A percentile compares a stretch with the other conserved stretches of the same genome.
Evolutionary conservation across 2,329 filamentous ascomycete genomes (phyloP).

Genomic region (Aspergillus quadrilineatus): DNA sequence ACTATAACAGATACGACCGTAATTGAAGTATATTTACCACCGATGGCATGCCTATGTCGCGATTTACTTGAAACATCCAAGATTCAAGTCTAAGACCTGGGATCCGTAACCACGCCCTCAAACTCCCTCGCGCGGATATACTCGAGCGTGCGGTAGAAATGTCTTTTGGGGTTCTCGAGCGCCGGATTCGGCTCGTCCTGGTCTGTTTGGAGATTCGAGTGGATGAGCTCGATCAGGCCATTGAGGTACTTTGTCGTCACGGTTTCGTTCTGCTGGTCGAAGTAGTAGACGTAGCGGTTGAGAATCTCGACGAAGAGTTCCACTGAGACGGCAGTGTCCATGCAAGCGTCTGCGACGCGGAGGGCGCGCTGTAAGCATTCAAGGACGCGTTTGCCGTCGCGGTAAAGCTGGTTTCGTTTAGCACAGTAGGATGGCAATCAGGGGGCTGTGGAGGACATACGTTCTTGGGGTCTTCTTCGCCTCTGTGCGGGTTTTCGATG

Average conservation of each 20-base stretch:
- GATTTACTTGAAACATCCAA: background rate
- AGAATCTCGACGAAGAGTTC: constrained; percentile 98
- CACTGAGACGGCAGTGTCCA: constrained; percentile 96
- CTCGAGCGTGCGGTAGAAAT: constrained; percentile 92
- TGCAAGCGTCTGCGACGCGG: constrained; percentile 94
- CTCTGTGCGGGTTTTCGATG: constrained; percentile 72
- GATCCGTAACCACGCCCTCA: constrained; percentile 78
- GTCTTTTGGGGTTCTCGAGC: constrained; percentile 84
- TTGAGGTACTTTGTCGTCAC: constrained; percentile 98
- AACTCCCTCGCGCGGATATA: constrained; percentile 91
- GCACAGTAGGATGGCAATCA: background rate
- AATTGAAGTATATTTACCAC: background rate
- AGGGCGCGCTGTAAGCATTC: constrained; percentile 95
- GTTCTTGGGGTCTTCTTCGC: constrained; percentile 76
- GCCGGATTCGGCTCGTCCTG: constrained; percentile 64
- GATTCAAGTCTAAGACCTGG: constrained; percentile 39
- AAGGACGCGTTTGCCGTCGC: constrained; percentile 93
- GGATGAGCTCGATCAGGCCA: constrained; percentile 94
- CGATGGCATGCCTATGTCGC: background rate
- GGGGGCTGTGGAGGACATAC: constrained; percentile 51
- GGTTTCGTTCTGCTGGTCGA: constrained; percentile 97
- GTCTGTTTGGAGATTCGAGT: constrained; percentile 88
- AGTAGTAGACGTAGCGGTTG: constrained; percentile 98
- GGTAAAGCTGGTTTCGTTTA: constrained; percentile 69
- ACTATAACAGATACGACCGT: background rate